phyloP scores from a whole-genome alignment of 192 early-diverging fungal species.

The Backusella mclennaniae region DNA sequence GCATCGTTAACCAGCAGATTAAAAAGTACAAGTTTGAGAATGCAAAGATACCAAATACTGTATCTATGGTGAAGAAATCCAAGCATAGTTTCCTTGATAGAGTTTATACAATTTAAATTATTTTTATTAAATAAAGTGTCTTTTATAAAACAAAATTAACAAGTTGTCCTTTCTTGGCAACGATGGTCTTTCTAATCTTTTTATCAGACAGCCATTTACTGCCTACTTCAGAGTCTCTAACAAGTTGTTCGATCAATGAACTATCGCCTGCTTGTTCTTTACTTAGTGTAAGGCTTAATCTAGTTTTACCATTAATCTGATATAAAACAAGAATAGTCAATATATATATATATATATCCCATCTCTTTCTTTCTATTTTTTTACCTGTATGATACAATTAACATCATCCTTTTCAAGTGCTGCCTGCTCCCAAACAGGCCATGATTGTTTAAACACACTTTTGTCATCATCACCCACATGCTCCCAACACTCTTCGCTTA shows the following conservation, averaged over 20 bases:
- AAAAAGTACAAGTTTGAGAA: constrained; percentile 2
- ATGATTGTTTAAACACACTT: constrained; percentile 55
- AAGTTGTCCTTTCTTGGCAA: constrained; percentile 69
- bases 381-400: constrained; percentile 54
- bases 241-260: constrained; percentile 42
- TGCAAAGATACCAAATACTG: neutral
- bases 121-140: neutral
- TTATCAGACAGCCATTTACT: constrained; percentile 57
- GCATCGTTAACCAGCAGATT: constrained; percentile 12
- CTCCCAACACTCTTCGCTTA: constrained; percentile 78
- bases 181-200: constrained; percentile 57
- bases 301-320: constrained; percentile 77
- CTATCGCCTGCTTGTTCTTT: constrained; percentile 31
- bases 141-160: constrained; percentile 69
- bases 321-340: constrained; percentile 13
- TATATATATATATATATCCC: neutral
- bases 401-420: constrained; percentile 50
- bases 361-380: constrained; percentile 14
- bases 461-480: constrained; percentile 16
- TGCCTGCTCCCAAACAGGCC: constrained; percentile 54
- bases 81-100: constrained; percentile 2
- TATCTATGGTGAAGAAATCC: neutral
- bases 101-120: constrained; percentile 4
- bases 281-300: constrained; percentile 59
- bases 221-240: constrained; percentile 38